phyloP scores from a whole-genome alignment of 208 protist genomes.

The Trypanosoma lewisi region DNA sequence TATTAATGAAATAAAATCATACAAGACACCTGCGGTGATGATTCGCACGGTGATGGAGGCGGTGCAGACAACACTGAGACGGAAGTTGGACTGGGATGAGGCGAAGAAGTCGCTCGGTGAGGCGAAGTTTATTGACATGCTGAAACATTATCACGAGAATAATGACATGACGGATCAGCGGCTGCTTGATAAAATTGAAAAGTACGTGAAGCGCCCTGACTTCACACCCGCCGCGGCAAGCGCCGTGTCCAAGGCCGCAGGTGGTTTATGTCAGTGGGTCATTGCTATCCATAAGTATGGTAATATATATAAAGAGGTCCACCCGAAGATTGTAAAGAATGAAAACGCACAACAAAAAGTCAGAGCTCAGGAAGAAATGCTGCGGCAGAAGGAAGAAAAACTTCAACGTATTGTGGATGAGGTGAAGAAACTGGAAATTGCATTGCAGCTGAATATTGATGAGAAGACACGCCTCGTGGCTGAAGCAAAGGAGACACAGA shows the following conservation, averaged over 20 bases:
- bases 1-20: constrained; percentile 98
- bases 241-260: constrained; percentile 94
- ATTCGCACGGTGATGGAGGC: constrained; percentile 96
- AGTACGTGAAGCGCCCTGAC: constrained; percentile 92
- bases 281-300: constrained; percentile 97
- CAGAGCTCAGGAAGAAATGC: constrained; percentile 92
- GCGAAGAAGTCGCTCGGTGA: constrained; percentile 96
- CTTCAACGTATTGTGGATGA: constrained; percentile 93
- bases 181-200: constrained; percentile 94
- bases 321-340: constrained; percentile 96
- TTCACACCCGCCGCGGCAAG: constrained; percentile 91
- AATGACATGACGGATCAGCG: constrained; percentile 95
- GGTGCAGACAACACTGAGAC: constrained; percentile 95
- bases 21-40: constrained; percentile 93
- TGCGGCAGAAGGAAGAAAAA: constrained; percentile 91
- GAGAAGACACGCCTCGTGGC: constrained; percentile 92
- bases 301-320: constrained; percentile 95
- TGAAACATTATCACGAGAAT: constrained; percentile 97
- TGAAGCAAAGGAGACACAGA: constrained; percentile 93
- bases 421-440: constrained; percentile 88
- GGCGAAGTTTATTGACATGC: constrained; percentile 94
- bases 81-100: constrained; percentile 93
- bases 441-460: constrained; percentile 88
- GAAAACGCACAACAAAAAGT: constrained; percentile 93
- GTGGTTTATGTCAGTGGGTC: constrained; percentile 97